Base-by-base conservation (phyloP, 345 rosid species). In the Salix dunnii region DNA sequence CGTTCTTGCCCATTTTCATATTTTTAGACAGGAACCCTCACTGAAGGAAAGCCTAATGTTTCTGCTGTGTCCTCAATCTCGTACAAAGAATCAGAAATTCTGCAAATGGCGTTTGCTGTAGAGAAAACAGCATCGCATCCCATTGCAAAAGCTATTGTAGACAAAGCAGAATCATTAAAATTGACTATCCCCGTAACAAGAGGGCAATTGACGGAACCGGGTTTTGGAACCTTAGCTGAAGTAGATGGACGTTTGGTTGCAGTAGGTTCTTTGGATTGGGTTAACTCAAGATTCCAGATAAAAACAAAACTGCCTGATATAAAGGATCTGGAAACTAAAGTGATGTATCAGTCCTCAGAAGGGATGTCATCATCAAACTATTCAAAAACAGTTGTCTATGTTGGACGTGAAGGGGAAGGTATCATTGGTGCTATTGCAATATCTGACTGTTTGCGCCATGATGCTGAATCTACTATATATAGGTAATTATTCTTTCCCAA, bases 151-250 rank as follows among this genome's bases (percentile, higher is more conserved):
- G 98, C 98, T 74, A 91, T 93, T 68, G 74, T 95, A 83, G 85
- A 83, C 40, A 82, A 89, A 79, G 97, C 98, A 36, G 93, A 87
- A 73, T 79, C 82, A 9, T 77, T 87, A 83, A 85, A 87, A 78
- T 82, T 91, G 80, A 76, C 84, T 67, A 85, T 90, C 82, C 92
- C 91, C 21, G 88, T 74, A 79, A 91, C 99, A 74, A 93, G 90
- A 84, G 98, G 99, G 64, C 98, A 93, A 67, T 68, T 96, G 79
- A 86, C 94, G 65, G 97, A 93, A 86, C 97, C 97, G 30, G 98
- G 99, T 63, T 96, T 88, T 78, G 94, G 99, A 82, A 88, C 97
- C 78, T 83, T 93, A 72, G 99, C 97, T 12, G 99, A 91, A 85
- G 91, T 96, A 76, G 92, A 91, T 75, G 97, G 96, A 77, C 81